Evolutionary conservation across 106 monocot genomes (phyloP), one percentile per base, ranked within the genome.

Genomic region (Platanthera zijinensis): DNA sequence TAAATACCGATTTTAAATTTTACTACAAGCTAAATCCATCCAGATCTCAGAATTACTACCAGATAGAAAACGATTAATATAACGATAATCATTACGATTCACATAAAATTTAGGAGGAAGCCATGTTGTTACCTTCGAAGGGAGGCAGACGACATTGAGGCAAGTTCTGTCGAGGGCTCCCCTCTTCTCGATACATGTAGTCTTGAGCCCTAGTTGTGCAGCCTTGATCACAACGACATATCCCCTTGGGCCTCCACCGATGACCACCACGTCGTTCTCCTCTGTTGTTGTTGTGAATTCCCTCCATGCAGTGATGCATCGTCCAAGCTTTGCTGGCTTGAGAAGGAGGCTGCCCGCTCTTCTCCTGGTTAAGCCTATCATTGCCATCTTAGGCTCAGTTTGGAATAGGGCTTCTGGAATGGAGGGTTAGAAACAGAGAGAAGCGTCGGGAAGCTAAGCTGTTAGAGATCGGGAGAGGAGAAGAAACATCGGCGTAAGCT

Each of bases 151-250:
- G 46, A 91, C 90, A 75, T 91, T 91, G 39, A 91, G 87, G 75
- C 90, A 91, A 63, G 90, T 91, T 3, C 90, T 87, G 4, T 87
- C 90, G 21, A 91, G 87, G 19, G 85, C 8, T 15, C 90, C 90
- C 32, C 90, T 67, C 80, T 91, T 91, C 80, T 91, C 90, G 79
- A 91, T 91, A 80, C 90, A 91, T 2, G 90, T 91, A 53, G 90
- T 91, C 82, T 91, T 91, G 45, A 91, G 84, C 72, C 90, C 90
- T 17, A 91, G 69, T 84, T 91, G 90, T 22, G 90, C 82, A 13
- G 90, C 90, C 84, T 91, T 91, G 82, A 91, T 91, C 50, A 87
- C 90, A 46, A 85, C 90, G 64, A 91, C 90, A 61, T 91, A 91
- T 1, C 90, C 90, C 0, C 90, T 85, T 4, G 90, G 90, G 6